phyloP scores from a whole-genome alignment of 768 basidiomycete species.

The Phaffia australis region DNA sequence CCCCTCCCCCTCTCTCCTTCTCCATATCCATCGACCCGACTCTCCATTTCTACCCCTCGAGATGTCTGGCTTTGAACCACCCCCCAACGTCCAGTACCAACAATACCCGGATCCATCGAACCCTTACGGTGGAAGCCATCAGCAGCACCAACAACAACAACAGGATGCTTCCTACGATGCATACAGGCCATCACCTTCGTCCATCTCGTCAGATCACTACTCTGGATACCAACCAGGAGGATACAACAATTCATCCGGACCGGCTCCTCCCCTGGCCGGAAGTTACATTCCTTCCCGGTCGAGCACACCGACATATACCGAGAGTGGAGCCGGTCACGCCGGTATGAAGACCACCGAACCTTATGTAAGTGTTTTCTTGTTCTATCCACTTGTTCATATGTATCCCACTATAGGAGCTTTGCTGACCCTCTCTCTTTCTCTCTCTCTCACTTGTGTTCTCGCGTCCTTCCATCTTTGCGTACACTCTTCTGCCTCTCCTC shows the following conservation, averaged over 20 bases:
- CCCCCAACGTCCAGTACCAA: conserved; percentile 14
- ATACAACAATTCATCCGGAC: no score
- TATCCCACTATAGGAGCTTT: no score
- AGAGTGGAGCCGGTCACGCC: conserved; percentile 1
- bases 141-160: background rate
- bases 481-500: background rate
- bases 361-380: conserved; percentile 8
- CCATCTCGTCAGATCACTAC: conserved; percentile 2
- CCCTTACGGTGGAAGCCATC: conserved; percentile 19
- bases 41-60: background rate
- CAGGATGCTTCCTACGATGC: background rate
- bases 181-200: background rate
- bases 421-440: background rate
- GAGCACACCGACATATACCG: conserved; percentile 20
- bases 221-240: no score
- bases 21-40: background rate
- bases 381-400: background rate
- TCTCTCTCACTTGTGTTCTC: background rate
- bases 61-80: conserved; percentile 20
- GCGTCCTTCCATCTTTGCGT: background rate
- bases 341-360: conserved; percentile 13
- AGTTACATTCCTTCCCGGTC: conserved; percentile 13
- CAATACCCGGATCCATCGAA: conserved; percentile 20
- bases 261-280: no score
- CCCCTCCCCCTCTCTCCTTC: background rate